A percentile compares a stretch with the other conserved stretches of the same genome.
Evolutionary conservation across 2,329 filamentous ascomycete genomes (phyloP).

Genomic region (Rhynchosporium agropyri): DNA sequence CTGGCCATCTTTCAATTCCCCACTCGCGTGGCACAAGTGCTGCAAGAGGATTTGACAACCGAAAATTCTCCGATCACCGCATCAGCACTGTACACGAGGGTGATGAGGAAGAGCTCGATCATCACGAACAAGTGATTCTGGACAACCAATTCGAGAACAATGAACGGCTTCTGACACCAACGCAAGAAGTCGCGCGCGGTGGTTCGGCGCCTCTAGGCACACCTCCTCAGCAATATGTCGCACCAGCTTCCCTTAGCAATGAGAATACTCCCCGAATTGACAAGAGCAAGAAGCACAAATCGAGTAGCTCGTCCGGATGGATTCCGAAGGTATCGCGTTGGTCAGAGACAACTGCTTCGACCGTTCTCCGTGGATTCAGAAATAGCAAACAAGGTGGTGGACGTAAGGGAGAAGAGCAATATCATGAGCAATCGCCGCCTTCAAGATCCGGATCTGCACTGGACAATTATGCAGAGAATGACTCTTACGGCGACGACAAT

Average conservation of each 20-base stretch:
- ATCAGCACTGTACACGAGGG: slow-evolving; percentile 88
- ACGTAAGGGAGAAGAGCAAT: slow-evolving; percentile 63
- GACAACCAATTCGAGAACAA: slow-evolving; percentile 61
- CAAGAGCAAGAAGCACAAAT: slow-evolving; percentile 86
- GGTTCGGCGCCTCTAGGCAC: slow-evolving; percentile 59
- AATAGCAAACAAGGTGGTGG: slow-evolving; percentile 61
- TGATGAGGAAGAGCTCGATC: slow-evolving; percentile 61
- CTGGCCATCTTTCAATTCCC: slow-evolving; percentile 71
- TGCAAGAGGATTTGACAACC: slow-evolving; percentile 42
- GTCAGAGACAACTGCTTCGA: slow-evolving; percentile 95
- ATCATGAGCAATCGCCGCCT: slow-evolving; percentile 43
- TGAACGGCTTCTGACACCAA: slow-evolving; percentile 63
- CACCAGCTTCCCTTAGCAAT: slow-evolving; percentile 58
- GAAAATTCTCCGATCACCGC: slow-evolving; percentile 71
- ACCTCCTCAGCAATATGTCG: slow-evolving; percentile 55
- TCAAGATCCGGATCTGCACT: slow-evolving; percentile 80
- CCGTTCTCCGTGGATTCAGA: slow-evolving; percentile 76
- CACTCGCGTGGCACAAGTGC: slow-evolving; percentile 51
- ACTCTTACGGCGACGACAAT: slow-evolving; percentile 63
- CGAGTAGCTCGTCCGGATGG: slow-evolving; percentile 73
- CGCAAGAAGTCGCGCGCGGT: slow-evolving; percentile 54
- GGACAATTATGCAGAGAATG: slow-evolving; percentile 63
- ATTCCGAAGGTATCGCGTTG: slow-evolving; percentile 95
- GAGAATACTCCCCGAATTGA: slow-evolving; percentile 76
- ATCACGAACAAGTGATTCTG: slow-evolving; percentile 51